Base-by-base conservation (phyloP, 345 rosid genomes). In the Ailanthus altissimus region DNA sequence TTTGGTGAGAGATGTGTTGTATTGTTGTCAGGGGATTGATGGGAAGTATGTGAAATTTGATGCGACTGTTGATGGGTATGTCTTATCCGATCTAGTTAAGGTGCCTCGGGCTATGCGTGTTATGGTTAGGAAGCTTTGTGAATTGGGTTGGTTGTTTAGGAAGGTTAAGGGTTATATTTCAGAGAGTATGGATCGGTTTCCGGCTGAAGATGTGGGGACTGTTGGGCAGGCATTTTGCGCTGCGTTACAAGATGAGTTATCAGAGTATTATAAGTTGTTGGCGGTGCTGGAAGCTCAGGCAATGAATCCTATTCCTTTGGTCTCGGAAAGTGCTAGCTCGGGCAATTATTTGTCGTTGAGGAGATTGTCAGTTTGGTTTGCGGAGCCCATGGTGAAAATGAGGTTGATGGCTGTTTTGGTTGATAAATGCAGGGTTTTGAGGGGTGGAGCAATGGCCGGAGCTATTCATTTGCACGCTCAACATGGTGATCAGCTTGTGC, bases 381-480 rank as follows among this genome's bases (percentile, higher is more conserved):
- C 90, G 0, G 99, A 96, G 86, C 97, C 98, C 10, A 86, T 85
- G 84, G 94, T 92, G 86, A 96, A 96, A 85, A 96, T 96, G 99
- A 89, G 99, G 82, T 81, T 96, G 67, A 96, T 96, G 99, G 99
- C 94, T 80, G 91, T 93, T 81, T 83, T 96, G 91, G 98, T 92
- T 75, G 97, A 93, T 80, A 93, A 94, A 58, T 96, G 99, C 79
- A 86, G 87, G 86, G 92, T 89, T 67, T 75, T 96, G 85, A 92
- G 92, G 85, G 98, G 97, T 54, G 98, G 98, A 58, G 93, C 98
- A 8, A 94, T 92, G 97, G 97, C 97, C 63, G 98, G 97, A 50
- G 94, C 98, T 76, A 93, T 96, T 73, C 98, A 96, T 87, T 78
- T 96, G 89, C 98, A 92, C 53, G 99, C 98, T 18, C 93, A 89